phyloP scores from a whole-genome alignment of 352 stramenopile species.

The Phytophthora kernoviae region DNA sequence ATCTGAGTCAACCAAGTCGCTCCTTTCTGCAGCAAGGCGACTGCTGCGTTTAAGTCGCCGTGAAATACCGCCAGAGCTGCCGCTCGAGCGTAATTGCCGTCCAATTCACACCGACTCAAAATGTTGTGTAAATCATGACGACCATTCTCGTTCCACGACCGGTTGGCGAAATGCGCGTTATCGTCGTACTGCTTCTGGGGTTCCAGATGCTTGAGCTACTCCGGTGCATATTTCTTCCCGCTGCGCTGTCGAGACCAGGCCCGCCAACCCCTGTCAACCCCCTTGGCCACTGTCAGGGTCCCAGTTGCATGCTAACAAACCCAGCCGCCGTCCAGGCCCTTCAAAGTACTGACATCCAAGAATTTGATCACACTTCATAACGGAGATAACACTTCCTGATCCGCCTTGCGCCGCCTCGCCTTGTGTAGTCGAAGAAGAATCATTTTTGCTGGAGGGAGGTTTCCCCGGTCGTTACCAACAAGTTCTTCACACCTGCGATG shows the following conservation, averaged over 20 bases:
- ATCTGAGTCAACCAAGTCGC: conserved; percentile 68
- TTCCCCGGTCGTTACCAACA: conserved; percentile 45
- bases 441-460: conserved; percentile 13
- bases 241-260: conserved; percentile 35
- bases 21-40: conserved; percentile 73
- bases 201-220: conserved; percentile 74
- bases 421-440: conserved; percentile 14
- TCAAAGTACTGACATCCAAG: conserved; percentile 81
- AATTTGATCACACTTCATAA: conserved; percentile 61
- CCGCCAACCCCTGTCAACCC: conserved; percentile 22
- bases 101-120: conserved; percentile 61
- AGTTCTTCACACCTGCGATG: conserved; percentile 67
- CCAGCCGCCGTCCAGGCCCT: conserved; percentile 65
- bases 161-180: conserved; percentile 41
- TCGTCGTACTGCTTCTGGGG: conserved; percentile 70
- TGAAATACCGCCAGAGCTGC: conserved; percentile 86
- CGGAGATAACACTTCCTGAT: conserved; percentile 41
- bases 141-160: conserved; percentile 53
- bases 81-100: conserved; percentile 66
- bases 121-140: conserved; percentile 68
- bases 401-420: conserved; percentile 31
- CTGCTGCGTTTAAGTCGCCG: conserved; percentile 71
- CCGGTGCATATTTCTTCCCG: conserved; percentile 52
- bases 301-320: conserved; percentile 84
- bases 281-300: conserved; percentile 73